Conservation (phyloP, 2,329 filamentous ascomycete genomes). For the Thelonectria rubi region DNA sequence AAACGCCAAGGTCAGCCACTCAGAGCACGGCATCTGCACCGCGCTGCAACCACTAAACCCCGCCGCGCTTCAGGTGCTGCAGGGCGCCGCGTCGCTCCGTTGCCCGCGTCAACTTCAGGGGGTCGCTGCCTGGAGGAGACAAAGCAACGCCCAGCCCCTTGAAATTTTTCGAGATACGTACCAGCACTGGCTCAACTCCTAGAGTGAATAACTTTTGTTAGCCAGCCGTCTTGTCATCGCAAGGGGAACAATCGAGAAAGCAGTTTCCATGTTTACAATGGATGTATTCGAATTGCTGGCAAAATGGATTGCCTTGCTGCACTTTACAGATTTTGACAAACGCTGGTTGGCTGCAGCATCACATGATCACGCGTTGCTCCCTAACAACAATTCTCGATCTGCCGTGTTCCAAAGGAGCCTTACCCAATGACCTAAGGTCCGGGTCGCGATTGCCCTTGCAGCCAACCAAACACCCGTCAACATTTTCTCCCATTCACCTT, state of each 20-base stretch:
- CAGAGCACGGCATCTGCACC: slow-evolving; percentile 5
- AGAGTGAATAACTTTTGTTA: slow-evolving; percentile 47
- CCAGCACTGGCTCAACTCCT: slow-evolving; percentile 41
- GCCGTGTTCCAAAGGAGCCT: slow-evolving; percentile 42
- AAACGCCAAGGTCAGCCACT: slow-evolving; percentile 1
- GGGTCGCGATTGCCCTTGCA: background rate
- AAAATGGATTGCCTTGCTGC: background rate
- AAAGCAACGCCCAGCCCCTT: slow-evolving; percentile 40
- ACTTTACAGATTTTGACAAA: slow-evolving; percentile 2
- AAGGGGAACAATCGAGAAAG: background rate
- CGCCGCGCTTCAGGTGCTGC: slow-evolving; percentile 4
- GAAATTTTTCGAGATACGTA: slow-evolving; percentile 31
- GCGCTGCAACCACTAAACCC: slow-evolving; percentile 15
- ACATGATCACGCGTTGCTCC: background rate
- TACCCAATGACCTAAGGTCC: background rate
- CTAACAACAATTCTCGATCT: slow-evolving; percentile 42
- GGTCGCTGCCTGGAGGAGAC: slow-evolving; percentile 25
- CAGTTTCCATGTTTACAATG: background rate
- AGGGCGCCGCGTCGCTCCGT: background rate
- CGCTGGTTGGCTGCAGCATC: background rate
- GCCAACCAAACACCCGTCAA: slow-evolving; percentile 27
- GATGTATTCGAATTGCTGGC: background rate
- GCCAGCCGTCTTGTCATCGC: background rate
- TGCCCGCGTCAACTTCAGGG: slow-evolving; percentile 4
- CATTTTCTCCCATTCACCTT: slow-evolving; percentile 22